Percentiles rank a stretch among this genome's conserved stretches.
Evolutionary conservation across 208 protist genomes (phyloP).

Genomic region (Endotrypanum monterogeii): DNA sequence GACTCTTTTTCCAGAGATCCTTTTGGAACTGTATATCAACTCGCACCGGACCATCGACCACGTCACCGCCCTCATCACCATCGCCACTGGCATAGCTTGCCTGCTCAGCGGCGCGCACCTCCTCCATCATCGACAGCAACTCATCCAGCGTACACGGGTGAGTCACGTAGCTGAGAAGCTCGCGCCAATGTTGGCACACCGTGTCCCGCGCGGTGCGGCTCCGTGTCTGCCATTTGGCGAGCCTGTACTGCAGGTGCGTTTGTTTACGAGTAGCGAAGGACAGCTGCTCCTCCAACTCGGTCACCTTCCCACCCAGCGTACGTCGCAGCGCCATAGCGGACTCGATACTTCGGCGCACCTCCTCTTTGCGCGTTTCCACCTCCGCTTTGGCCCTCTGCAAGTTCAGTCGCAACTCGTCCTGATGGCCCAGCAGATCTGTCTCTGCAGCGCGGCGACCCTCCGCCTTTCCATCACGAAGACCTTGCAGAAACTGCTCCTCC

Average conservation of each 20-base stretch:
- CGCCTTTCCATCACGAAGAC: slow-evolving; percentile 51
- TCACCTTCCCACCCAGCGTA: slow-evolving; percentile 24
- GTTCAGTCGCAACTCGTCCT: slow-evolving; percentile 57
- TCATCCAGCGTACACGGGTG: slow-evolving; percentile 30
- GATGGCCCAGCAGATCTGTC: slow-evolving; percentile 43
- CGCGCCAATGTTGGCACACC: slow-evolving; percentile 32
- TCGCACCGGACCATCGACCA: slow-evolving; percentile 18
- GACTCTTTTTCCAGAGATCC: slow-evolving; percentile 35
- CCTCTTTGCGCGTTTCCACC: slow-evolving; percentile 52
- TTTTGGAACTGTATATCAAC: slow-evolving; percentile 34
- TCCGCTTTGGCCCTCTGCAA: slow-evolving; percentile 52
- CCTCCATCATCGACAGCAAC: slow-evolving; percentile 28
- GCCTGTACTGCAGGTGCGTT: slow-evolving; percentile 27
- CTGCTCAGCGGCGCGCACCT: slow-evolving; percentile 28
- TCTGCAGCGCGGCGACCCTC: slow-evolving; percentile 46
- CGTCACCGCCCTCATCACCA: slow-evolving; percentile 7
- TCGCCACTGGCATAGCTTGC: slow-evolving; percentile 11
- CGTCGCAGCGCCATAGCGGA: slow-evolving; percentile 44
- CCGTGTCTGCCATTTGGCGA: slow-evolving; percentile 24
- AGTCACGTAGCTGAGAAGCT: slow-evolving; percentile 40
- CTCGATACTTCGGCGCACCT: slow-evolving; percentile 60
- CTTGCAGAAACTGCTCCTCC: slow-evolving; percentile 63
- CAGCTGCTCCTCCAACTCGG: slow-evolving; percentile 30
- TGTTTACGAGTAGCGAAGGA: slow-evolving; percentile 23
- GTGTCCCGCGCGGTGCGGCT: slow-evolving; percentile 32